Evolutionary conservation across 139 green algal species (phyloP).

Genomic region (Coelastrella sp.): DNA sequence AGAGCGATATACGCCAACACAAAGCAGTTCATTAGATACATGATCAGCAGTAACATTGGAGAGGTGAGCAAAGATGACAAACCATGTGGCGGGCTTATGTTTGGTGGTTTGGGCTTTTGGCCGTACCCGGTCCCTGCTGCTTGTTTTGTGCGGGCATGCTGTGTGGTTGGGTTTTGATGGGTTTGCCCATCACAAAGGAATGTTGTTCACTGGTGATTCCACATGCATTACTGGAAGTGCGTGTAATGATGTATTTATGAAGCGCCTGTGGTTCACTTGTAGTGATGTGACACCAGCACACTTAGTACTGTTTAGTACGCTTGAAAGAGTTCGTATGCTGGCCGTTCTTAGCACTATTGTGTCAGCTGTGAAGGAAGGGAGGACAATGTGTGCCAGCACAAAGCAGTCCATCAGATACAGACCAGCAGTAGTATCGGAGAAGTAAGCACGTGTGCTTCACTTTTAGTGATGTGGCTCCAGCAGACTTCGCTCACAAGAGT

Average conservation of each 20-base stretch:
- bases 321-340: not conserved
- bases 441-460: too few species aligned
- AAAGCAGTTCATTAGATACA: constrained; percentile 99
- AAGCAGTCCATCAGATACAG: constrained; percentile 99
- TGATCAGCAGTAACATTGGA: constrained; percentile 98
- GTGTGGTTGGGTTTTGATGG: not conserved
- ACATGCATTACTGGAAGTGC: too few species aligned
- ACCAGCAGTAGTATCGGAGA: constrained; percentile 98
- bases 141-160: not conserved
- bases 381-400: constrained; percentile 98
- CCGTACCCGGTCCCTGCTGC: not conserved
- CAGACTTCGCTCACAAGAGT: too few species aligned
- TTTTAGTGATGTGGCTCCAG: too few species aligned
- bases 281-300: not conserved
- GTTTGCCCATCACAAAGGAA: too few species aligned
- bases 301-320: not conserved
- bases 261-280: not conserved
- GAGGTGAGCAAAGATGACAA: too few species aligned
- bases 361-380: constrained; percentile 89
- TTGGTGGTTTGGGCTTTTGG: not conserved
- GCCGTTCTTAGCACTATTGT: constrained; percentile 75
- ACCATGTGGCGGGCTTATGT: too few species aligned
- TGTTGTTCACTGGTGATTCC: too few species aligned
- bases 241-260: not conserved
- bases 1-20: constrained; percentile 98